Conservation (phyloP, 495 filamentous ascomycete genomes). For the Hyaloscypha finlandica region DNA sequence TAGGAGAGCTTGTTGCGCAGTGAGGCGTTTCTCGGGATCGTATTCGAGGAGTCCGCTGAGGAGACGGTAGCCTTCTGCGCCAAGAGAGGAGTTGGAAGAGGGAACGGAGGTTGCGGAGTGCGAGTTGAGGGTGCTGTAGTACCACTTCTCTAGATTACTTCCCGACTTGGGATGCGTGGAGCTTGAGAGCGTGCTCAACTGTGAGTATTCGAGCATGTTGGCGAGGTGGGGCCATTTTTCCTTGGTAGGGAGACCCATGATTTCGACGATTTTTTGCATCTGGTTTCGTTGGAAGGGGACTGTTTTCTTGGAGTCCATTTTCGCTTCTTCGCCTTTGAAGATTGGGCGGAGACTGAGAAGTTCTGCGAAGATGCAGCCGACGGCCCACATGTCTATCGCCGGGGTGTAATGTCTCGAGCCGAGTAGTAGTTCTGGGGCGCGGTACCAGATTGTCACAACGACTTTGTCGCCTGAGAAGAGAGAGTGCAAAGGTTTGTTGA, state of each 20-base stretch:
- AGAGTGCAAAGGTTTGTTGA: constrained; percentile 88
- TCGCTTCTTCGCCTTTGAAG: constrained; percentile 98
- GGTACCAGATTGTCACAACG: constrained; percentile 99
- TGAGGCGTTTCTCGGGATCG: constrained; percentile 85
- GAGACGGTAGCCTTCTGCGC: constrained; percentile 76
- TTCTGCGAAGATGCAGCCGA: constrained; percentile 98
- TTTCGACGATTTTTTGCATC: constrained; percentile 97
- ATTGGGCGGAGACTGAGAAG: constrained; percentile 88
- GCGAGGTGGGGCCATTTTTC: constrained; percentile 84
- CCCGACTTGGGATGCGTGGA: constrained; percentile 39
- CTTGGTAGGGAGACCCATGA: constrained; percentile 87
- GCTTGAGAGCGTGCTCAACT: constrained; percentile 65
- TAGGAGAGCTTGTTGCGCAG: constrained; percentile 79
- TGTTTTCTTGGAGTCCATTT: constrained; percentile 97
- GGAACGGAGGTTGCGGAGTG: constrained; percentile 47
- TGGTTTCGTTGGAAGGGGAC: constrained; percentile 97
- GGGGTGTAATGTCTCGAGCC: constrained; percentile 93
- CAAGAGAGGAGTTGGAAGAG: constrained; percentile 55
- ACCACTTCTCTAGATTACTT: constrained; percentile 54
- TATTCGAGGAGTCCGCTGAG: constrained; percentile 84
- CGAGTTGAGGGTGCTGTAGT: constrained; percentile 52
- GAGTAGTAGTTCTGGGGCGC: constrained; percentile 89
- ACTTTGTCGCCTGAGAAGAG: constrained; percentile 97
- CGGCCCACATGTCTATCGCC: constrained; percentile 95
- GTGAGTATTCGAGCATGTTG: constrained; percentile 78